Conservation (phyloP, 1,139 yeast species). For the Sugiyamaella japonica region DNA sequence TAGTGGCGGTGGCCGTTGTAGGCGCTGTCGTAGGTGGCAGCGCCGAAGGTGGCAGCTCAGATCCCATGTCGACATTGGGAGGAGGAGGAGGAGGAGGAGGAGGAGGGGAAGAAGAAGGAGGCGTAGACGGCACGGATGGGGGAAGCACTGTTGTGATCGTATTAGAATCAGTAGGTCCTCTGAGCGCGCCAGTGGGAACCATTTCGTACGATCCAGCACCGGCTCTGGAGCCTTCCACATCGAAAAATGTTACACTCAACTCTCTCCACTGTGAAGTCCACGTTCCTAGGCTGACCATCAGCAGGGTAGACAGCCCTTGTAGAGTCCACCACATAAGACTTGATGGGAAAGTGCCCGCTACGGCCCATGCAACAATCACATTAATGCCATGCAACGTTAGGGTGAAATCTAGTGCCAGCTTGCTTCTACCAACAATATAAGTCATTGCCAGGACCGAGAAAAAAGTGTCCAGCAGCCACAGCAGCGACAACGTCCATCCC, state of each 20-base stretch:
- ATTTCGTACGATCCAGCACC: conserved; percentile 14
- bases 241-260: conserved; percentile 83
- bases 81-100: neutral
- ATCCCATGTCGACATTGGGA: too few species aligned
- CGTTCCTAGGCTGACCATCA: conserved; percentile 77
- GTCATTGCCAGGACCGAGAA: conserved; percentile 72
- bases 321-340: conserved; percentile 82
- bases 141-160: neutral
- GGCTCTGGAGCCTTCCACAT: conserved; percentile 32
- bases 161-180: neutral
- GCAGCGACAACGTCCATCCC: conserved; percentile 68
- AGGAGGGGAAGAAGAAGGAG: too few species aligned
- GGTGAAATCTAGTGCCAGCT: conserved; percentile 95
- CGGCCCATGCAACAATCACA: conserved; percentile 65
- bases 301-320: conserved; percentile 64
- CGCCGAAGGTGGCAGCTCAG: too few species aligned
- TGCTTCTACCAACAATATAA: conserved; percentile 84
- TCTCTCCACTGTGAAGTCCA: conserved; percentile 89
- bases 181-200: conserved; percentile 8
- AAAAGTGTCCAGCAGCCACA: conserved; percentile 78
- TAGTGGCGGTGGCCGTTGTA: too few species aligned
- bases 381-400: conserved; percentile 83
- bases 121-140: neutral
- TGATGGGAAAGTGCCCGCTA: conserved; percentile 65
- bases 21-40: too few species aligned